phyloP scores from a whole-genome alignment of 305 asterid genomes.

The Fraxinus xanthoxyloides region DNA sequence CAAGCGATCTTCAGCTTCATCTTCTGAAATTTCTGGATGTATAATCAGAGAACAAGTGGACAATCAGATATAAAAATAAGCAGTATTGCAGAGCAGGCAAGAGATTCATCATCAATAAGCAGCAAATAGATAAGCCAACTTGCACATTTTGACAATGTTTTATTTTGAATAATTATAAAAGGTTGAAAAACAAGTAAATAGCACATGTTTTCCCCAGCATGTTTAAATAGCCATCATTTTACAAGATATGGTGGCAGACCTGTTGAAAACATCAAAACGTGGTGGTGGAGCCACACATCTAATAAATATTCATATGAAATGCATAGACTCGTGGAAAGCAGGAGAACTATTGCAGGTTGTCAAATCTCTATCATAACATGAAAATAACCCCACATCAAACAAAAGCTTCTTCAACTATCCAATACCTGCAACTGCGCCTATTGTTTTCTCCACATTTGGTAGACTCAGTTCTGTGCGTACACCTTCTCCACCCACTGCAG shows the following conservation, averaged over 20 bases:
- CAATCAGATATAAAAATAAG: conserved; percentile 18
- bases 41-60: conserved; percentile 4
- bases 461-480: conserved; percentile 92
- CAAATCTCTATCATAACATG: conserved; percentile 7
- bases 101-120: background rate
- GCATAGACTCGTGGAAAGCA: conserved; percentile 11
- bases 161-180: conserved; percentile 13
- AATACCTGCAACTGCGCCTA: conserved; percentile 90
- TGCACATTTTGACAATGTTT: background rate
- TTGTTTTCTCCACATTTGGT: conserved; percentile 90
- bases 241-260: conserved; percentile 6
- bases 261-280: conserved; percentile 7
- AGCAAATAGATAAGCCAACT: conserved; percentile 6
- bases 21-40: conserved; percentile 89
- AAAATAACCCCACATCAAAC: conserved; percentile 12
- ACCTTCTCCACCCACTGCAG: conserved; percentile 99
- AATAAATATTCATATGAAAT: conserved; percentile 7
- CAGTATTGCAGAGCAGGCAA: background rate
- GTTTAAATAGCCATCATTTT: conserved; percentile 12
- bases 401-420: conserved; percentile 16
- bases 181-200: conserved; percentile 9
- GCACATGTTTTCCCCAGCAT: conserved; percentile 1
- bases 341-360: conserved; percentile 10
- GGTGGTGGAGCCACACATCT: conserved; percentile 3
- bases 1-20: conserved; percentile 95